phyloP scores from a whole-genome alignment of 306 rosid species.

The Dalbergia cultrata region DNA sequence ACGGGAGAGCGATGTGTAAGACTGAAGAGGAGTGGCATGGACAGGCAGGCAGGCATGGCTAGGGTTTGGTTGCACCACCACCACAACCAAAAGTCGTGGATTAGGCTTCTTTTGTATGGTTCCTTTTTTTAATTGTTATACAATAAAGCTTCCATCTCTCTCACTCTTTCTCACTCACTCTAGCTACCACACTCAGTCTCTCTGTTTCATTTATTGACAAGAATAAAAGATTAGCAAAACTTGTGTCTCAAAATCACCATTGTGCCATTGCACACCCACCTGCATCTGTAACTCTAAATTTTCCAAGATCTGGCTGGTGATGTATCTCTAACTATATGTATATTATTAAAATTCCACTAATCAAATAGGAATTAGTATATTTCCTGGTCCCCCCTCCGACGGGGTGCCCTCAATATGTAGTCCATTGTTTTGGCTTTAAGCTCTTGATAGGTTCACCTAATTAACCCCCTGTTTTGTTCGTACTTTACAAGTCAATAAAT shows the following conservation, averaged over 20 bases:
- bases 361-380: not conserved
- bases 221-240: constrained; percentile 41
- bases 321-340: constrained; percentile 7
- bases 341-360: constrained; percentile 1
- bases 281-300: not conserved
- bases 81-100: constrained; percentile 74
- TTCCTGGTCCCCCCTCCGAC: constrained; percentile 23
- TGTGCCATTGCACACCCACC: constrained; percentile 39
- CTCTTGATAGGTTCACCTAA: constrained; percentile 54
- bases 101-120: constrained; percentile 46
- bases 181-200: constrained; percentile 44
- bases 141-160: constrained; percentile 26
- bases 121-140: constrained; percentile 13
- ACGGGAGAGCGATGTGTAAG: constrained; percentile 42
- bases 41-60: constrained; percentile 47
- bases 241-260: constrained; percentile 49
- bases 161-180: constrained; percentile 43
- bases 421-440: constrained; percentile 32
- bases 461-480: constrained; percentile 46
- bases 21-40: constrained; percentile 41
- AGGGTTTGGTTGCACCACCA: constrained; percentile 73
- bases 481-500: constrained; percentile 43
- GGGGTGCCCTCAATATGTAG: not conserved
- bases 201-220: constrained; percentile 39
- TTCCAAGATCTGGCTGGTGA: not conserved